These are phyloP conservation scores for Psidium guajava DNA, from an alignment of 345 rosid genomes.

Conservation along the genomic window DNA sequence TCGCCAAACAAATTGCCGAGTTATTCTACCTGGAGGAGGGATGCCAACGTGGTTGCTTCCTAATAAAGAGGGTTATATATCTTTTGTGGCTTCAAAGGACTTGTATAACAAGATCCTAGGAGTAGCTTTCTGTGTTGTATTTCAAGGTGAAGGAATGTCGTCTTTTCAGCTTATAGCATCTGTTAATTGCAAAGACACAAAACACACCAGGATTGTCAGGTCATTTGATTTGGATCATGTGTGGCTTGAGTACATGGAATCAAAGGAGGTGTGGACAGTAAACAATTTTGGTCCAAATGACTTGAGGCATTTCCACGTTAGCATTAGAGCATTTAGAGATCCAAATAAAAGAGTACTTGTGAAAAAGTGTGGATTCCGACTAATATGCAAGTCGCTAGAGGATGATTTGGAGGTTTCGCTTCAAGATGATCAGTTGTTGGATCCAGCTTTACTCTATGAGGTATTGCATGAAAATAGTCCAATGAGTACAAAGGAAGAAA, in stretches of 20 bases:
- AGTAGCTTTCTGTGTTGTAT: background rate
- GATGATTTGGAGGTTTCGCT: too few species aligned
- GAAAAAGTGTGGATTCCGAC: background rate
- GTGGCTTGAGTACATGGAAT: background rate
- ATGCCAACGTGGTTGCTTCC: background rate
- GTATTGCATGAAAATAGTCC: too few species aligned
- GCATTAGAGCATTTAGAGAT: background rate
- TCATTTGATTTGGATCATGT: background rate
- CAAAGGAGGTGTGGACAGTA: background rate
- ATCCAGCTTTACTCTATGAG: too few species aligned
- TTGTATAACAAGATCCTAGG: background rate
- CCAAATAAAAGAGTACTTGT: background rate
- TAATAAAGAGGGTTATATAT: background rate
- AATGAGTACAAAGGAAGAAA: too few species aligned
- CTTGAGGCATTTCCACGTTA: rapidly evolving
- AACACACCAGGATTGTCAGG: too few species aligned
- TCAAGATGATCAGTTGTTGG: too few species aligned
- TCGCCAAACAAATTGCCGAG: background rate
- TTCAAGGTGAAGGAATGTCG: rapidly evolving
- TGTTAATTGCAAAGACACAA: background rate
- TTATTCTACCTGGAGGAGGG: background rate
- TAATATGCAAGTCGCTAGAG: background rate
- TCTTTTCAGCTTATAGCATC: background rate
- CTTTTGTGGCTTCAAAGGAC: background rate
- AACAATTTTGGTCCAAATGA: background rate